Evolutionary conservation across 305 asterid species (phyloP).

Genomic region (Fraxinus xanthoxyloides): DNA sequence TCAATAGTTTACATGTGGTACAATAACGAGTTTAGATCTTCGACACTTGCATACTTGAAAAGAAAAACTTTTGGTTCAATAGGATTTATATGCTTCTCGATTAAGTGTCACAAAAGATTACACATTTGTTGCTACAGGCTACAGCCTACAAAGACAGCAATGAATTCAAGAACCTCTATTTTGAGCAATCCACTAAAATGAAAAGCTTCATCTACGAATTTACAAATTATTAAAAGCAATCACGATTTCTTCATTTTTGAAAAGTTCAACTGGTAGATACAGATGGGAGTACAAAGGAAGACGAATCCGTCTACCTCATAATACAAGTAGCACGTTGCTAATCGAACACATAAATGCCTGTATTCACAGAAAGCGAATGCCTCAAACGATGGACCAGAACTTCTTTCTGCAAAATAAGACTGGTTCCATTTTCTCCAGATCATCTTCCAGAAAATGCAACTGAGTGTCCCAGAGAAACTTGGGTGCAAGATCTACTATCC

Average conservation of each 20-base stretch:
- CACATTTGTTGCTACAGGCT: not conserved
- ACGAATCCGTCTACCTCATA: not conserved
- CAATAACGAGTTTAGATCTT: not conserved
- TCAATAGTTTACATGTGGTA: not conserved
- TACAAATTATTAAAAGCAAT: not conserved
- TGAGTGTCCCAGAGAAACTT: constrained; percentile 86
- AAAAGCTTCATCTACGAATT: not conserved
- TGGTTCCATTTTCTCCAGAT: constrained; percentile 47
- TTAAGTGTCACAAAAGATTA: not conserved
- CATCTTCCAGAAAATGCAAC: constrained; percentile 63
- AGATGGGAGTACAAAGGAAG: not conserved
- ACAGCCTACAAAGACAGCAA: not conserved
- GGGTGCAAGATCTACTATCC: constrained; percentile 55
- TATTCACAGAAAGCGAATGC: not conserved
- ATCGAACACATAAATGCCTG: not conserved
- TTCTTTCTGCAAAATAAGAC: constrained; percentile 76
- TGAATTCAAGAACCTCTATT: not conserved
- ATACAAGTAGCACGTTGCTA: not conserved
- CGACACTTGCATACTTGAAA: not conserved
- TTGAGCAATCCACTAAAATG: not conserved
- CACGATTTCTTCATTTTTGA: not conserved
- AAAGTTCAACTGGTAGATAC: not conserved
- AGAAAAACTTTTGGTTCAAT: too few relatives aligned
- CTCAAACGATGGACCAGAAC: constrained; percentile 74
- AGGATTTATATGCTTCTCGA: not conserved